Percentiles rank a stretch among this genome's conserved stretches.
phyloP scores from a whole-genome alignment of 371 early-diverging fungal species.

The Mortierella sp. region DNA sequence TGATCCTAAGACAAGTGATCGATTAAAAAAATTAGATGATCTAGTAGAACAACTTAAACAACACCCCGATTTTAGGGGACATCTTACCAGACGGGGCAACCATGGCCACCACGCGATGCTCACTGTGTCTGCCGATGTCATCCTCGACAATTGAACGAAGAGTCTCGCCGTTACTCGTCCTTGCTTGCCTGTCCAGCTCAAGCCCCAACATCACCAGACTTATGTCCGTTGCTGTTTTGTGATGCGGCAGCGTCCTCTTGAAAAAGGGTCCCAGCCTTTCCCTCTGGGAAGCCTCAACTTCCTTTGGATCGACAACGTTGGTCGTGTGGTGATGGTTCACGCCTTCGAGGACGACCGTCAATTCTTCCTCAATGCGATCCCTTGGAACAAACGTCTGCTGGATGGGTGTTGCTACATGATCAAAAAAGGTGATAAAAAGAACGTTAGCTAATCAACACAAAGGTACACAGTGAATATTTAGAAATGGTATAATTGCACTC shows the following conservation, averaged over 20 bases:
- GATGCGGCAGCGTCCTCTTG: constrained; percentile 30
- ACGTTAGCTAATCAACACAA: no score
- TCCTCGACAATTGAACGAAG: constrained; percentile 19
- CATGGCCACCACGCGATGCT: constrained; percentile 30
- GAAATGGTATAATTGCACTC: no score
- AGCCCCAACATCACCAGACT: constrained; percentile 42
- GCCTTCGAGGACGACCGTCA: not conserved
- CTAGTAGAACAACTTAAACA: no score
- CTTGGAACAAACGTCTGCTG: not conserved
- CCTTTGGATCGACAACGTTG: not conserved
- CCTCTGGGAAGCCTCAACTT: constrained; percentile 3
- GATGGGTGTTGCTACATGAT: not conserved
- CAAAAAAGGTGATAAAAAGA: no score
- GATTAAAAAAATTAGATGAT: no score
- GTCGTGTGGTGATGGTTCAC: not conserved
- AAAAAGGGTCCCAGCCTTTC: constrained; percentile 15
- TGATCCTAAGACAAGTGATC: no score
- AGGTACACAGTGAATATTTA: no score
- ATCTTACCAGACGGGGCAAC: constrained; percentile 21
- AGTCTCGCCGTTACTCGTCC: constrained; percentile 13
- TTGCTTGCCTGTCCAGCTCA: constrained; percentile 32
- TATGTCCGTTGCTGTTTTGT: constrained; percentile 5
- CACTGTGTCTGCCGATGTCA: constrained; percentile 11
- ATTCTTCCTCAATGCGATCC: not conserved
- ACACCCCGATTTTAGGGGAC: no score